These are phyloP conservation scores for Zychaea mexicana DNA, from an alignment of 371 early-diverging fungal genomes.

Conservation along the genomic window DNA sequence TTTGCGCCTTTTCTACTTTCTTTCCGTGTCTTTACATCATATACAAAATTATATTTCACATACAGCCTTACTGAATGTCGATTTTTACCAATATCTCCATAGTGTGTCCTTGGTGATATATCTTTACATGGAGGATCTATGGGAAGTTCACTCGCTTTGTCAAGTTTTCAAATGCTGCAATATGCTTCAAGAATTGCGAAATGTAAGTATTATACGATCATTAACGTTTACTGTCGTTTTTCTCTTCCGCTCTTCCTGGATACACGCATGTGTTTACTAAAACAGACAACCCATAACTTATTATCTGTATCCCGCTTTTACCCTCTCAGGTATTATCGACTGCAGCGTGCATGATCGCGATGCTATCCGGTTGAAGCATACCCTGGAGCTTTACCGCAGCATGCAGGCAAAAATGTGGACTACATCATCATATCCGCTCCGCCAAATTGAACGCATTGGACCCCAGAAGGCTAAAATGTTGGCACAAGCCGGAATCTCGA, in stretches of 20 bases:
- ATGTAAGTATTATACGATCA: constrained; percentile 36
- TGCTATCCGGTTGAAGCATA: constrained; percentile 26
- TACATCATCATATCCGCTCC: constrained; percentile 32
- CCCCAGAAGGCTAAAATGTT: constrained; percentile 30
- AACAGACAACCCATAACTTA: too few relatives aligned
- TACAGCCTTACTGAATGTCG: too few relatives aligned
- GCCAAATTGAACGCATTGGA: constrained; percentile 49
- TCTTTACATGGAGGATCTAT: constrained; percentile 25
- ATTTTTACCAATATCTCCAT: not conserved
- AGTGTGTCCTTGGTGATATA: constrained; percentile 47
- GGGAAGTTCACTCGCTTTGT: constrained; percentile 23
- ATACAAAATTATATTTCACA: not conserved
- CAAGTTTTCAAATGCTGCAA: constrained; percentile 30
- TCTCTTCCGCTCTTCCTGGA: too few relatives aligned
- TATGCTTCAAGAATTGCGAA: constrained; percentile 36
- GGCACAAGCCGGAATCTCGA: constrained; percentile 33
- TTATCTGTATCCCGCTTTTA: not conserved
- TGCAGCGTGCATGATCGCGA: constrained; percentile 30
- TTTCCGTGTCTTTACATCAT: too few relatives aligned
- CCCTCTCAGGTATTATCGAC: constrained; percentile 46
- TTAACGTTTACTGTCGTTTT: not conserved
- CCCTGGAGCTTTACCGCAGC: constrained; percentile 40
- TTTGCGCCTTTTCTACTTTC: too few relatives aligned
- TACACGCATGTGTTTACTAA: too few relatives aligned
- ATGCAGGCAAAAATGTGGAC: constrained; percentile 47